Evolutionary conservation across 345 rosid species (phyloP).

Genomic region (Eucalyptus grandis): DNA sequence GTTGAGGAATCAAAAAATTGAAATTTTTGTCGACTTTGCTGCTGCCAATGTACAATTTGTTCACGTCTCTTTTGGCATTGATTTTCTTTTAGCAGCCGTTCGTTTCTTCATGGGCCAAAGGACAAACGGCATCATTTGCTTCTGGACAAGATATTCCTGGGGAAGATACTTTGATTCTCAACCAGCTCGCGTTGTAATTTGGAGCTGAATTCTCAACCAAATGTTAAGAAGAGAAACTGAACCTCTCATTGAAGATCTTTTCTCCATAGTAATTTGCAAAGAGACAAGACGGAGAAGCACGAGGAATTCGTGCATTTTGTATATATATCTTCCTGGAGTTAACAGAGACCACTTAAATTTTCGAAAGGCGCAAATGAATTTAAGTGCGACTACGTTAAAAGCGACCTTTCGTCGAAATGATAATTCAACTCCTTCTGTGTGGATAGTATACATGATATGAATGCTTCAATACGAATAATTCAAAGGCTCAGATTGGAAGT

Average conservation of each 20-base stretch:
- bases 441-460: neutral
- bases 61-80: neutral
- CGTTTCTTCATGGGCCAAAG: neutral
- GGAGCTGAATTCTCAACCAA: neutral
- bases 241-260: neutral
- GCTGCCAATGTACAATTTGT: neutral
- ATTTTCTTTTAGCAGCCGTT: neutral
- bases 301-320: neutral
- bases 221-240: neutral
- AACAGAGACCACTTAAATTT: neutral
- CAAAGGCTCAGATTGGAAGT: neutral
- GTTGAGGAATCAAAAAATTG: neutral
- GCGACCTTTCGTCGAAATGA: neutral
- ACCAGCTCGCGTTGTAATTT: neutral
- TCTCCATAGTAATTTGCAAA: neutral
- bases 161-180: neutral
- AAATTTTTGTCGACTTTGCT: neutral
- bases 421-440: neutral
- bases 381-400: neutral
- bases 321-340: neutral
- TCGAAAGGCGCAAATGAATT: neutral
- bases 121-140: neutral
- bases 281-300: neutral
- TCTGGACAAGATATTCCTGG: neutral
- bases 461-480: neutral